Evolutionary conservation across 495 filamentous ascomycete species (phyloP).

Genomic region (Filosporella fistucella): DNA sequence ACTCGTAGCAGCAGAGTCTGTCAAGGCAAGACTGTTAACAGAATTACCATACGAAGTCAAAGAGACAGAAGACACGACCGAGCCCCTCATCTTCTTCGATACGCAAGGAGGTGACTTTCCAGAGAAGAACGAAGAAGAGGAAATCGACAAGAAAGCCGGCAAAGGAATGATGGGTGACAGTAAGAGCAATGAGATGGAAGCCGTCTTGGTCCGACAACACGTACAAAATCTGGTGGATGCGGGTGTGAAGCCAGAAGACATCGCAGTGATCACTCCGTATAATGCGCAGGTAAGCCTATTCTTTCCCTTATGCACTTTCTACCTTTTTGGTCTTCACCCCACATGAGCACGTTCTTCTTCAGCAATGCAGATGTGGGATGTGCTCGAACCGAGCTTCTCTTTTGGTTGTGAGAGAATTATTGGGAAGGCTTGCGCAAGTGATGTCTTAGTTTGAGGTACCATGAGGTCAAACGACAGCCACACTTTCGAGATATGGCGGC

Average conservation of each 20-base stretch:
- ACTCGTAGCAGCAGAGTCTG: conserved; percentile 72
- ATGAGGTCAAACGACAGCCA: no score
- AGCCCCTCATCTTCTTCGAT: conserved; percentile 90
- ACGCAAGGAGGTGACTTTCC: conserved; percentile 92
- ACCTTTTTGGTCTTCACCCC: no score
- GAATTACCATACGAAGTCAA: conserved; percentile 75
- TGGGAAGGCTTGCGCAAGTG: no score
- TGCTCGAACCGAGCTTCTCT: not conserved
- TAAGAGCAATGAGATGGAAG: conserved; percentile 92
- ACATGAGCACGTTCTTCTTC: no score
- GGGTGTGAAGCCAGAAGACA: conserved; percentile 73
- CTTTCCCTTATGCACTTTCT: no score
- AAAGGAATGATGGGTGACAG: conserved; percentile 68
- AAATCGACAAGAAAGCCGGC: conserved; percentile 42
- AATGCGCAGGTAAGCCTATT: conserved; percentile 74
- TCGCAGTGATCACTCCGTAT: conserved; percentile 94
- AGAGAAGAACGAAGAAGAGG: conserved; percentile 46
- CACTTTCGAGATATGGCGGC: no score
- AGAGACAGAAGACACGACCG: conserved; percentile 81
- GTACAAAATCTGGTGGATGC: conserved; percentile 70
- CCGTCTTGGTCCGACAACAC: conserved; percentile 71
- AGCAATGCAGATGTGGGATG: no score
- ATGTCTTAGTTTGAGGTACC: no score
- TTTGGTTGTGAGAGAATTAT: not conserved
- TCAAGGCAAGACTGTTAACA: conserved; percentile 68